phyloP scores from a whole-genome alignment of 2,329 filamentous ascomycete genomes.

The Thelonectria blattea region DNA sequence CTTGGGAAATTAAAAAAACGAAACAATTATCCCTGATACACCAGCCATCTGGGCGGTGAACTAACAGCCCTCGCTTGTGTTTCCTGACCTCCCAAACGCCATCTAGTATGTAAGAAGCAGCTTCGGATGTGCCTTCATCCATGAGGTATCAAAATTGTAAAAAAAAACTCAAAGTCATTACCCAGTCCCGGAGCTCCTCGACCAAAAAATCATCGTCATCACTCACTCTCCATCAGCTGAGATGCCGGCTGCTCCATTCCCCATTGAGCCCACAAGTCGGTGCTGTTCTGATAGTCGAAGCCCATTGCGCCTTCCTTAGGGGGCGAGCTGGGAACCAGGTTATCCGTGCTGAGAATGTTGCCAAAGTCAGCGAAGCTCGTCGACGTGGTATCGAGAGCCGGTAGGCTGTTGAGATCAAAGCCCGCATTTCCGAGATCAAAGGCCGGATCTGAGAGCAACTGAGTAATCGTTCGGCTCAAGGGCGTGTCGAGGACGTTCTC shows the following conservation, averaged over 20 bases:
- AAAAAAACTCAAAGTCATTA: conserved; percentile 23
- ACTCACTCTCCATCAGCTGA: conserved; percentile 24
- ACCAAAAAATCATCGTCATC: conserved; percentile 22
- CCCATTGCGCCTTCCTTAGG: conserved; percentile 40
- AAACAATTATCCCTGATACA: not conserved
- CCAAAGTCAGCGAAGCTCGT: conserved; percentile 53
- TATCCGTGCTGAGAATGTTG: conserved; percentile 55
- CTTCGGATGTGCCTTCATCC: conserved; percentile 14
- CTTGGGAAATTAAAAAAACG: not conserved
- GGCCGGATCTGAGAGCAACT: conserved; percentile 65
- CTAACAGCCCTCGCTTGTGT: not conserved
- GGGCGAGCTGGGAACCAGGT: conserved; percentile 56
- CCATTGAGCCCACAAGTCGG: conserved; percentile 42
- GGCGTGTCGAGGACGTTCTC: conserved; percentile 57
- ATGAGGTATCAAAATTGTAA: conserved; percentile 27
- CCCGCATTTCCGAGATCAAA: conserved; percentile 52
- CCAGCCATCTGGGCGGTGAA: conserved; percentile 3
- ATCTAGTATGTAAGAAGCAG: conserved; percentile 18
- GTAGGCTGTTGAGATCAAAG: conserved; percentile 51
- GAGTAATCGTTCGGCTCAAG: conserved; percentile 66
- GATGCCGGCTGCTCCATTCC: conserved; percentile 26
- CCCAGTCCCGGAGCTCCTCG: conserved; percentile 14
- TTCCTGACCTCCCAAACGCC: conserved; percentile 10
- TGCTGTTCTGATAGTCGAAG: conserved; percentile 42
- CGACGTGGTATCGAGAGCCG: conserved; percentile 46